A percentile compares a stretch with the other conserved stretches of the same genome.
Conservation (phyloP, 73 alveolate species). For the Paramecium primaurelia region DNA sequence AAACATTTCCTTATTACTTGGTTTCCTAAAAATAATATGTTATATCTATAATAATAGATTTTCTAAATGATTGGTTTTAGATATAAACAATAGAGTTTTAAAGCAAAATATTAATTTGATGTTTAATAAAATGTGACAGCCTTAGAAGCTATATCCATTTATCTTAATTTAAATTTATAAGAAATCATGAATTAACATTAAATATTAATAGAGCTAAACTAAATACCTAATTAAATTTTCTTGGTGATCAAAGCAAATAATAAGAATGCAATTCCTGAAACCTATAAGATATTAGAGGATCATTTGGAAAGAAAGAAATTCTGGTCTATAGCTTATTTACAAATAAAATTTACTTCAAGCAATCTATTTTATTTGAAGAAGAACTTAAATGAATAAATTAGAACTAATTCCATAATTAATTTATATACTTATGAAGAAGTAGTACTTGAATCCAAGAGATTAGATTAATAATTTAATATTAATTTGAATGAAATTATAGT, state of each 20-base stretch:
- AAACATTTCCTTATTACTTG: not conserved
- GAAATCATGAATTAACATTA: not conserved
- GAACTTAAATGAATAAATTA: not conserved
- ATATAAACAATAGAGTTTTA: not conserved
- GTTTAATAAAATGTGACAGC: not conserved
- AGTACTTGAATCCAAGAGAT: not conserved
- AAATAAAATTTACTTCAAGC: not conserved
- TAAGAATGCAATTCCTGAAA: not conserved
- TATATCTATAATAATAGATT: not conserved
- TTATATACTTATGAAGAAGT: not conserved
- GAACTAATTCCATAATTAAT: not conserved
- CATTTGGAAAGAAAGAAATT: not conserved
- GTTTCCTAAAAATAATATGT: not conserved
- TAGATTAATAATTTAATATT: not conserved
- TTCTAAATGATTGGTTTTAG: not conserved
- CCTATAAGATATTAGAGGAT: not conserved
- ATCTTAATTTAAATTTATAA: not conserved
- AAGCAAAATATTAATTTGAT: not conserved
- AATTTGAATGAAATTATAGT: not conserved
- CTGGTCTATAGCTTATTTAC: not conserved
- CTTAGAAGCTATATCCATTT: not conserved
- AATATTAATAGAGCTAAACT: not conserved
- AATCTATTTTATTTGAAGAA: not conserved
- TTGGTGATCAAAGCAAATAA: not conserved
- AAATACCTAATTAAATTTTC: not conserved